Evolutionary conservation across 306 rosid species (phyloP).

Genomic region (Abrus pulchellus): DNA sequence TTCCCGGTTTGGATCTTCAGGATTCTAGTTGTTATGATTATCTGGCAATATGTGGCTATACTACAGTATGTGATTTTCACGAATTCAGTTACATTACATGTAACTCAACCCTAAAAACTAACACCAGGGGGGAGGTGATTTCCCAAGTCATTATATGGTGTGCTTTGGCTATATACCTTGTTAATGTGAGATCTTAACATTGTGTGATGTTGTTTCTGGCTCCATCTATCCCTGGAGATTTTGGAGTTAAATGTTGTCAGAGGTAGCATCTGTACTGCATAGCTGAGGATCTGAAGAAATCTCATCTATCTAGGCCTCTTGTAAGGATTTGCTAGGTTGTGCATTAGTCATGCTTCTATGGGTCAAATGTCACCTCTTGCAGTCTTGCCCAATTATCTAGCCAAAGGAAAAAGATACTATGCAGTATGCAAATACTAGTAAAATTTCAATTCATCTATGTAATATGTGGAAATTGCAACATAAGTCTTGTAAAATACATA

Average conservation of each 20-base stretch:
- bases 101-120: background rate
- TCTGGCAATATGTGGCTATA: slow-evolving; percentile 23
- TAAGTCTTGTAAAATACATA: background rate
- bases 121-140: background rate
- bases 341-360: slow-evolving; percentile 12
- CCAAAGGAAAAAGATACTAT: background rate
- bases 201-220: slow-evolving; percentile 19
- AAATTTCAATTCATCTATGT: slow-evolving; percentile 18
- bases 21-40: slow-evolving; percentile 35
- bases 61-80: background rate
- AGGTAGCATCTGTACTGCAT: slow-evolving; percentile 29
- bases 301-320: slow-evolving; percentile 26
- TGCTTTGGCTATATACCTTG: background rate
- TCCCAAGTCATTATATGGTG: background rate
- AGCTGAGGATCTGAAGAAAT: slow-evolving; percentile 36
- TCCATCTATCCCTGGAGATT: slow-evolving; percentile 28
- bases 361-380: slow-evolving; percentile 29
- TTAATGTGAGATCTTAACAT: slow-evolving; percentile 8
- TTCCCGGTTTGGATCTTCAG: slow-evolving; percentile 39
- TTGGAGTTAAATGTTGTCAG: slow-evolving; percentile 37
- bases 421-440: background rate
- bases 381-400: slow-evolving; percentile 1
- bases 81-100: background rate
- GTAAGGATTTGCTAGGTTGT: slow-evolving; percentile 13
- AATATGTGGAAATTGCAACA: slow-evolving; percentile 1